These are phyloP conservation scores for Daldinia eschscholtzii DNA, from an alignment of 2,329 filamentous ascomycete species.

Conservation along the genomic window DNA sequence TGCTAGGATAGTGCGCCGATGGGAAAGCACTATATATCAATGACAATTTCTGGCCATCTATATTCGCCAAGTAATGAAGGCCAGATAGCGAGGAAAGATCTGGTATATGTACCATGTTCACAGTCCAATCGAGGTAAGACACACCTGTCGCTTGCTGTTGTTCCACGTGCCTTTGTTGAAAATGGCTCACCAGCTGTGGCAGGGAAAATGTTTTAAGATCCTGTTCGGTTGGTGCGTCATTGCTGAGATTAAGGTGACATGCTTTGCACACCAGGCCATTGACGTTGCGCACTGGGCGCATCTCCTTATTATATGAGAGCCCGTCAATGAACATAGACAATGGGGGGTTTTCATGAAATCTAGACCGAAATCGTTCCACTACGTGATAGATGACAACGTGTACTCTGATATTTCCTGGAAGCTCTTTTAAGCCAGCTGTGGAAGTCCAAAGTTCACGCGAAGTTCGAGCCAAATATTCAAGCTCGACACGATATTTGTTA, in stretches of 20 bases:
- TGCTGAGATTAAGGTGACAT: conserved; percentile 59
- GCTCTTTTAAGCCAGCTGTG: conserved; percentile 69
- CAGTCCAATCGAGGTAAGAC: conserved; percentile 58
- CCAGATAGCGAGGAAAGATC: conserved; percentile 51
- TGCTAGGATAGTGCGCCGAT: conserved; percentile 47
- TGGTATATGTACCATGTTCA: conserved; percentile 61
- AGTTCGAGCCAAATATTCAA: conserved; percentile 66
- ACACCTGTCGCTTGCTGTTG: conserved; percentile 44
- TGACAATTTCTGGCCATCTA: conserved; percentile 52
- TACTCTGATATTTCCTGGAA: conserved; percentile 73
- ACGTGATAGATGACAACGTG: conserved; percentile 74
- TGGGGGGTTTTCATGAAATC: conserved; percentile 68
- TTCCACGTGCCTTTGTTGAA: conserved; percentile 61
- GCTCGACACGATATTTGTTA: conserved; percentile 60
- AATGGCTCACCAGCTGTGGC: conserved; percentile 70
- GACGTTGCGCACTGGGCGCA: conserved; percentile 68
- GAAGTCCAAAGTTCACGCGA: conserved; percentile 73
- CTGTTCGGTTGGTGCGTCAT: conserved; percentile 46
- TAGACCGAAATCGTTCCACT: conserved; percentile 67
- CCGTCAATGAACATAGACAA: conserved; percentile 71
- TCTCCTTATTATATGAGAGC: conserved; percentile 67
- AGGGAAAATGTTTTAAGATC: conserved; percentile 65
- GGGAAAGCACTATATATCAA: conserved; percentile 58
- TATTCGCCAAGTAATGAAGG: conserved; percentile 49
- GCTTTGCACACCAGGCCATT: conserved; percentile 68